phyloP scores from a whole-genome alignment of 768 basidiomycete species.

The Phaeotremella fagi region DNA sequence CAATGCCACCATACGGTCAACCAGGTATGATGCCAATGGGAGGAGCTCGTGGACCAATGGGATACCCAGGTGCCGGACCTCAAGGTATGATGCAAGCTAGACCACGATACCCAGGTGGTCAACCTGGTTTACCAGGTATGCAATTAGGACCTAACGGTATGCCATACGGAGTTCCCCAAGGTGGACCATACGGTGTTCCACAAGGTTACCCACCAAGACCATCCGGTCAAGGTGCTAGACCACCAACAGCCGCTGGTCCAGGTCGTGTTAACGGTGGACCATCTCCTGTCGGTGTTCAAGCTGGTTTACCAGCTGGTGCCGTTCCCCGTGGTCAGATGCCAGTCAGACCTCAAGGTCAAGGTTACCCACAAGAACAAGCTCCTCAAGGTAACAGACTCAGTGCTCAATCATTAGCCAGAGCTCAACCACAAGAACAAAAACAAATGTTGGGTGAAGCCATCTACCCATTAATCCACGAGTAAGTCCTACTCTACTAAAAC shows the following conservation, averaged over 20 bases:
- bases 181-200: slow-evolving; percentile 25
- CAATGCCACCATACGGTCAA: slow-evolving; percentile 74
- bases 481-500: too few species aligned
- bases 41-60: slow-evolving; percentile 58
- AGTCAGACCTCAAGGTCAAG: slow-evolving; percentile 48
- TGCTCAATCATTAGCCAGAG: slow-evolving; percentile 59
- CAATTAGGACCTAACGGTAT: slow-evolving; percentile 66
- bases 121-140: slow-evolving; percentile 64
- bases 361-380: slow-evolving; percentile 44
- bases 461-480: slow-evolving; percentile 83
- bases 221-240: slow-evolving; percentile 40
- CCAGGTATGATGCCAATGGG: slow-evolving; percentile 54
- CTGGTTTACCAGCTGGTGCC: slow-evolving; percentile 52
- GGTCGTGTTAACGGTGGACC: slow-evolving; percentile 51
- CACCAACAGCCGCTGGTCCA: slow-evolving; percentile 61
- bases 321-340: slow-evolving; percentile 34
- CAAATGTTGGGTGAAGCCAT: slow-evolving; percentile 97
- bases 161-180: slow-evolving; percentile 30
- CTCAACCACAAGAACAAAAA: slow-evolving; percentile 81
- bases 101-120: slow-evolving; percentile 51
- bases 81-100: slow-evolving; percentile 73
- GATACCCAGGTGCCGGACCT: slow-evolving; percentile 56
- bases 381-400: slow-evolving; percentile 53
- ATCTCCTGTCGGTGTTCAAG: slow-evolving; percentile 45
- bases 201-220: slow-evolving; percentile 28